phyloP scores from a whole-genome alignment of 2,329 filamentous ascomycete species.

The Alternaria postmessia region DNA sequence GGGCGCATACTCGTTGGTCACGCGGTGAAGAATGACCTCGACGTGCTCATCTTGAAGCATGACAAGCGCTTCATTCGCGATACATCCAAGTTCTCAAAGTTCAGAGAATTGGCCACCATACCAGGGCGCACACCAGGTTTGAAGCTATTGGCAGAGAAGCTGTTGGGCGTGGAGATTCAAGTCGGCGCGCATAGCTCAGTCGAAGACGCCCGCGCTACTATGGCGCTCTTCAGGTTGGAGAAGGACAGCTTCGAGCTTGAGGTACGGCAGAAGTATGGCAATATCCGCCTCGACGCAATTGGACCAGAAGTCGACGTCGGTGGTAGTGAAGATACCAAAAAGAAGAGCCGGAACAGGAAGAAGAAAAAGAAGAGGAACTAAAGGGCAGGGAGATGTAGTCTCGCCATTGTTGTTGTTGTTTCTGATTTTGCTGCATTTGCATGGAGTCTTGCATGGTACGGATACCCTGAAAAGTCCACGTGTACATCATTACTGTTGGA shows the following conservation, averaged over 20 bases:
- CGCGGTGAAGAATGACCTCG: constrained; percentile 79
- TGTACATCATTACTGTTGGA: background rate
- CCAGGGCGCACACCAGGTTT: constrained; percentile 73
- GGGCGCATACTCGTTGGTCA: constrained; percentile 83
- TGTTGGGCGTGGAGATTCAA: constrained; percentile 68
- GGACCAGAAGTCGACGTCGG: constrained; percentile 31
- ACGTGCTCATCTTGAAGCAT: constrained; percentile 79
- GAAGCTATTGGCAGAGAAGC: constrained; percentile 64
- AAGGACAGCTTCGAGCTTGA: constrained; percentile 88
- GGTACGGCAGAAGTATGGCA: constrained; percentile 69
- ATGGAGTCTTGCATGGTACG: constrained; percentile 26
- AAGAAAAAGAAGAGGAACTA: constrained; percentile 50
- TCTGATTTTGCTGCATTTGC: constrained; percentile 21
- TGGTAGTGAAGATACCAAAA: constrained; percentile 34
- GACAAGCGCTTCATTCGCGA: constrained; percentile 81
- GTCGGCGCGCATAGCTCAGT: constrained; percentile 68
- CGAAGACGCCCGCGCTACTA: constrained; percentile 85
- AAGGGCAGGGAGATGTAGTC: background rate
- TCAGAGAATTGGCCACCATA: constrained; percentile 69
- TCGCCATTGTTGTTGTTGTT: background rate
- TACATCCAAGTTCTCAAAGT: constrained; percentile 79
- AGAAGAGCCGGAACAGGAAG: constrained; percentile 48
- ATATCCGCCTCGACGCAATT: constrained; percentile 34
- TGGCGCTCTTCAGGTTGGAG: constrained; percentile 84
- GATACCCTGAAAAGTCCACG: constrained; percentile 28